Base-by-base conservation (phyloP, 768 basidiomycete species). In the Trametes cingulata region DNA sequence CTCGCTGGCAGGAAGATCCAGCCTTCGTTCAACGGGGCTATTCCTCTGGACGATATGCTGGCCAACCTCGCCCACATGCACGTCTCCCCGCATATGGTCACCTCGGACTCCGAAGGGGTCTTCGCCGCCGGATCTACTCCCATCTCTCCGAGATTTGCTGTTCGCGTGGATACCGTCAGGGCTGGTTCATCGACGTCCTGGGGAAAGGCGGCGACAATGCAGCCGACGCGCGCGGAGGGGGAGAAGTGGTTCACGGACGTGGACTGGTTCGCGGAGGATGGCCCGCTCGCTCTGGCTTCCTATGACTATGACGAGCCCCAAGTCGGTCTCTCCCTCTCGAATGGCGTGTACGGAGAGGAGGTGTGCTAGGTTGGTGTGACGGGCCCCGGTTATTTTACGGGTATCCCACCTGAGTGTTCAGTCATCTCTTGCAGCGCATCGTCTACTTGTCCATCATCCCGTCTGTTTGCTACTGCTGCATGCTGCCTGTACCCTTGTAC, bases 231-330 rank as follows among this genome's bases (percentile, higher is more conserved):
- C 14, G 46, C 46, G 12, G 24, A 14, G 20, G 29, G 20, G 1
- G 46, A 52, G 55, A 57, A 42, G 14, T 62, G 61, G 61, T 62
- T 62, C 36, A 62, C 50, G 4, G 61, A 62, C 13, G 61, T 62
- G 9, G 61, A 57, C 43, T 62, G 61, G 61, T 47, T 47, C 29
- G 61, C 55, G 27, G 61, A 52, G 4, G 61, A 57, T 27, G 55
- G 61, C 12, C 61, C 61, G 5, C 46, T 55, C 29, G 46, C 29
- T 13, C 46, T 50, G 17, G 40, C 60, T 3, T 40, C 36, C 35
- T 52, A 40, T 43, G 58, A 59, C n/a, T 10, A 33, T 5, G 6
- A 4, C 10, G 29, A 33, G 29, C 6, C 29, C 10, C 29, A 33
- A n/a, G n/a, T n/a, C n/a, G n/a, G n/a, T 33, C 29, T 33, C 10